Percentiles rank a stretch among this genome's conserved stretches.
These are phyloP conservation scores for Teunomyces stri DNA, from an alignment of 805 yeast genomes.

Conservation along the genomic window DNA sequence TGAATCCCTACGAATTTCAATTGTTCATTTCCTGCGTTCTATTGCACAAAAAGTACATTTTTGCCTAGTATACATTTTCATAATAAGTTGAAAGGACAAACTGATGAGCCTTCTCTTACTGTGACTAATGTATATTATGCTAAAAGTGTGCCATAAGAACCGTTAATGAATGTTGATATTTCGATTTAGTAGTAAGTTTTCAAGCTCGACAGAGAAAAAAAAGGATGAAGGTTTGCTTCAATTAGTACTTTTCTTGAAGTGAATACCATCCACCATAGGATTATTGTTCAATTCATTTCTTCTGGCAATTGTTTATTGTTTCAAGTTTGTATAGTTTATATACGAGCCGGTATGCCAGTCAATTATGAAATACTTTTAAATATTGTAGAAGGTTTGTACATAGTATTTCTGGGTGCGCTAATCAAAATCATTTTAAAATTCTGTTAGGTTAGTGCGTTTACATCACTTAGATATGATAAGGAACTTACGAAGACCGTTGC, in stretches of 20 bases:
- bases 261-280: background rate
- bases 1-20: conserved; percentile 1
- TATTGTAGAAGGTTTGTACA: too few species aligned
- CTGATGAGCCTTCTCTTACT: conserved; percentile 11
- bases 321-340: background rate
- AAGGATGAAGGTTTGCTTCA: conserved; percentile 3
- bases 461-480: background rate
- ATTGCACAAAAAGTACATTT: conserved; percentile 13
- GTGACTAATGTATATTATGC: conserved; percentile 16
- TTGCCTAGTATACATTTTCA: conserved; percentile 16
- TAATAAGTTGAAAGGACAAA: conserved; percentile 14
- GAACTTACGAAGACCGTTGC: background rate
- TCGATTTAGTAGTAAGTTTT: conserved; percentile 1
- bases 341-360: background rate
- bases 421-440: too few species aligned
- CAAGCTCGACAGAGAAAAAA: conserved; percentile 2
- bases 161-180: conserved; percentile 4
- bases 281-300: background rate
- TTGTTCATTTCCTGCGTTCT: conserved; percentile 4
- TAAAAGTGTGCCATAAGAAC: conserved; percentile 12
- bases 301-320: background rate
- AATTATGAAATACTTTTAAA: background rate
- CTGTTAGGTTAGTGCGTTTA: too few species aligned
- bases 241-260: conserved; percentile 4
- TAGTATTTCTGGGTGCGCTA: too few species aligned